Conservation (phyloP, 352 stramenopile genomes). For the Globisporangium viniferum region DNA sequence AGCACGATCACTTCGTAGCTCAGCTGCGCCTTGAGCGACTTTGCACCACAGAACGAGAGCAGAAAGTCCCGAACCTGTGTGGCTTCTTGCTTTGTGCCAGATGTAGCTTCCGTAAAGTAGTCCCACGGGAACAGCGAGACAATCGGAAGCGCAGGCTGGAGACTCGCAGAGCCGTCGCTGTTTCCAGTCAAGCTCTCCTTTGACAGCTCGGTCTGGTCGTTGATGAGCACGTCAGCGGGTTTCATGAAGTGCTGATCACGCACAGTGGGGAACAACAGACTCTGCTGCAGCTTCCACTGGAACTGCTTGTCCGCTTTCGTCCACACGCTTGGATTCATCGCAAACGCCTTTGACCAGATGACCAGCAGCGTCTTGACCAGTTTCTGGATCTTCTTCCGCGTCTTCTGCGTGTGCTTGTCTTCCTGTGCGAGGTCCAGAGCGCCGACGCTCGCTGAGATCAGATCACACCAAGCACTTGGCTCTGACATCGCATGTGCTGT, state of each 20-base stretch:
- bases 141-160: constrained; percentile 24
- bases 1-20: constrained; percentile 52
- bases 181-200: constrained; percentile 24
- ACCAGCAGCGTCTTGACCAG: constrained; percentile 16
- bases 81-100: constrained; percentile 10
- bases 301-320: constrained; percentile 19
- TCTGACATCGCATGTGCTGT: constrained; percentile 24
- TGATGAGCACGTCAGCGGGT: constrained; percentile 48
- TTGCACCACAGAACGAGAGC: constrained; percentile 38
- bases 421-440: constrained; percentile 8
- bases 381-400: constrained; percentile 18
- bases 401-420: background rate
- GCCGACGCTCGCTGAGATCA: constrained; percentile 1
- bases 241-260: constrained; percentile 16
- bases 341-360: constrained; percentile 17
- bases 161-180: background rate
- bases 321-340: constrained; percentile 2
- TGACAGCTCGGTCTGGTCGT: constrained; percentile 55
- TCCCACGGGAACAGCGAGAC: constrained; percentile 53
- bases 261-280: constrained; percentile 30
- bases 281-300: constrained; percentile 26
- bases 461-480: constrained; percentile 34
- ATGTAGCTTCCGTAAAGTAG: constrained; percentile 32
- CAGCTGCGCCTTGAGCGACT: constrained; percentile 49
- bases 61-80: constrained; percentile 33